A percentile compares a stretch with the other conserved stretches of the same genome.
Evolutionary conservation across 2,329 filamentous ascomycete species (phyloP).

Genomic region (Metarhizium guizhouense): DNA sequence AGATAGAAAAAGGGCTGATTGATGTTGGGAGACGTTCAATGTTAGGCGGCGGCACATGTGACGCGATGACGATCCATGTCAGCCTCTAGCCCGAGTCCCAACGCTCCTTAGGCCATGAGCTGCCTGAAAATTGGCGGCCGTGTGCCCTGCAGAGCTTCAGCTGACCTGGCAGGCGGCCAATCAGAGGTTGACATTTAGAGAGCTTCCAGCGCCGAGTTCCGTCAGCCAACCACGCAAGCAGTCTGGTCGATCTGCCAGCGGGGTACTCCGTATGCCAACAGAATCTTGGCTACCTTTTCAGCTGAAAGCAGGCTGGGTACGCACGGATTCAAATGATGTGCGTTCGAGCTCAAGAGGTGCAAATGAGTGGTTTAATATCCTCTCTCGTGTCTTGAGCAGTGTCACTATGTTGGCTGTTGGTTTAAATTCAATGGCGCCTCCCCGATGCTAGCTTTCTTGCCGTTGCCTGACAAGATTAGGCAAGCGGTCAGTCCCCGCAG

Average conservation of each 20-base stretch:
- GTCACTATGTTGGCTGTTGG: no score
- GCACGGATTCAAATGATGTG: no score
- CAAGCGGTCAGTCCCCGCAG: neutral
- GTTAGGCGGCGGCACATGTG: slow-evolving; percentile 1
- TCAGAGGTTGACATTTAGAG: neutral
- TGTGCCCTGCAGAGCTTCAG: neutral
- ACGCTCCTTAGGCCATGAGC: neutral
- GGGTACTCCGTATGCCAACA: no score
- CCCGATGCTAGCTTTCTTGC: no score
- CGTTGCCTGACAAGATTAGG: neutral
- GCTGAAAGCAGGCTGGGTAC: no score
- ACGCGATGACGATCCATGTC: neutral
- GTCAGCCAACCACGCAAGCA: neutral
- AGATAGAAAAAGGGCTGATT: neutral
- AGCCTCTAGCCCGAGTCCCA: neutral
- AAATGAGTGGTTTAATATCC: no score
- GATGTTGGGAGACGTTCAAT: neutral
- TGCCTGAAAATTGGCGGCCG: neutral
- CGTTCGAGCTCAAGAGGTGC: no score
- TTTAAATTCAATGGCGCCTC: no score
- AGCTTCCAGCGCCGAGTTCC: neutral
- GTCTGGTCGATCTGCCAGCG: no score
- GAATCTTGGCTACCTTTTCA: no score
- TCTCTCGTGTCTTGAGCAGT: no score
- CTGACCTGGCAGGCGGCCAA: slow-evolving; percentile 1